Evolutionary conservation across 768 basidiomycete species (phyloP).

Genomic region (Phylloporus rhodoxanthus): DNA sequence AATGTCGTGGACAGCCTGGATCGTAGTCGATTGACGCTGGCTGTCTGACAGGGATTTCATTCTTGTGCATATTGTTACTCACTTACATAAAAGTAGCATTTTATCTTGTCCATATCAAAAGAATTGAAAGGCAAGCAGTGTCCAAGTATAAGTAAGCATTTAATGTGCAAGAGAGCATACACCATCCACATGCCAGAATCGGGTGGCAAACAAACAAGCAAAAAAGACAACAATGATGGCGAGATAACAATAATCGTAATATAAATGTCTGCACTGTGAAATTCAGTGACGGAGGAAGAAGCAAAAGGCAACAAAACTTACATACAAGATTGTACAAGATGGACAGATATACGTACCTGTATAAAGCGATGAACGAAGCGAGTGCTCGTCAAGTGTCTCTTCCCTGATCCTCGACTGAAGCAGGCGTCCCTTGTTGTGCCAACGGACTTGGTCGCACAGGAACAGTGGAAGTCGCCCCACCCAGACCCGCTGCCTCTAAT

Average conservation of each 20-base stretch:
- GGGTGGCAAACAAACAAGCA: not conserved
- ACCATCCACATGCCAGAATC: not conserved
- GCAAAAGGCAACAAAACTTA: not conserved
- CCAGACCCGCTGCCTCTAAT: slow-evolving; percentile 23
- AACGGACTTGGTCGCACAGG: slow-evolving; percentile 20
- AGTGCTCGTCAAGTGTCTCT: not conserved
- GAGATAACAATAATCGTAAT: not conserved
- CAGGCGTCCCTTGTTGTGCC: slow-evolving; percentile 3
- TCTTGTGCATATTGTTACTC: no score
- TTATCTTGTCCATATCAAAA: not conserved
- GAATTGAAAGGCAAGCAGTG: not conserved
- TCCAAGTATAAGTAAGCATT: not conserved
- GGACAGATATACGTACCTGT: not conserved
- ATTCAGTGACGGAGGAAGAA: not conserved
- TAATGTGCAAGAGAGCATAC: not conserved
- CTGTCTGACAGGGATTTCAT: no score
- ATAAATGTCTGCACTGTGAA: not conserved
- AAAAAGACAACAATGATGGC: not conserved
- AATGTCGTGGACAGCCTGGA: no score
- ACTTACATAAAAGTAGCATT: not conserved
- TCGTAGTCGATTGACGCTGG: no score
- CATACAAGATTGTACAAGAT: not conserved
- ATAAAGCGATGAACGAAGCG: not conserved
- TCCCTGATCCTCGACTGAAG: not conserved
- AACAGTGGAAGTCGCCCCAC: not conserved